phyloP scores from a whole-genome alignment of 345 rosid genomes.

The Corymbia maculata region DNA sequence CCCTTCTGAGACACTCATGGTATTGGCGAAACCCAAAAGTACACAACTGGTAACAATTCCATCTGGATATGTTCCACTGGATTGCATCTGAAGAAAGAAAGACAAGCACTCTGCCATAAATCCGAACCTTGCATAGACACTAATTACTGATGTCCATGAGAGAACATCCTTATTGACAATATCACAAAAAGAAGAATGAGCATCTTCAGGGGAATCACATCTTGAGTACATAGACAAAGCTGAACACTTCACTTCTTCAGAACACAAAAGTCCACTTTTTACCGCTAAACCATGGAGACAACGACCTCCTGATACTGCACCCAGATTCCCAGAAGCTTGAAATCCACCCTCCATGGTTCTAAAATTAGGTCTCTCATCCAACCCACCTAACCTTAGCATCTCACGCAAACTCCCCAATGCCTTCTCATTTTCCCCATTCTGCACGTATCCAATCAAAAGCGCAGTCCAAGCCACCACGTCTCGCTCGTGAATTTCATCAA shows the following conservation, averaged over 20 bases:
- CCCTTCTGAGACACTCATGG: constrained; percentile 23
- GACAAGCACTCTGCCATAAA: constrained; percentile 25
- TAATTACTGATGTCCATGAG: constrained; percentile 63
- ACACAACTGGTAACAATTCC: constrained; percentile 51
- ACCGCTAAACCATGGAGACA: constrained; percentile 50
- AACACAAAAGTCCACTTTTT: constrained; percentile 39
- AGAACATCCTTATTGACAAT: constrained; percentile 39
- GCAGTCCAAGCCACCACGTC: constrained; percentile 71
- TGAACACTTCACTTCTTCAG: constrained; percentile 26
- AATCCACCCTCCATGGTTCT: constrained; percentile 56
- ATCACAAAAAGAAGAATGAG: constrained; percentile 37
- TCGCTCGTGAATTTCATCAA: constrained; percentile 51
- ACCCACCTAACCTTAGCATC: constrained; percentile 33
- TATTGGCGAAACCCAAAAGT: constrained; percentile 39
- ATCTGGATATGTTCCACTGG: constrained; percentile 28
- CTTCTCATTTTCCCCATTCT: constrained; percentile 44
- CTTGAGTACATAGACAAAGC: constrained; percentile 44
- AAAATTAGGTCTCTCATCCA: constrained; percentile 35
- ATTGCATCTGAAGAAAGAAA: constrained; percentile 54
- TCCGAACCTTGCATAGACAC: constrained; percentile 39
- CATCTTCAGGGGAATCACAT: constrained; percentile 32
- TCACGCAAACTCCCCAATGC: constrained; percentile 36
- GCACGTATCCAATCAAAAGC: constrained; percentile 50
- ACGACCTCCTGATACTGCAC: constrained; percentile 30
- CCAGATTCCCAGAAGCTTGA: constrained; percentile 53